Evolutionary conservation across 768 basidiomycete species (phyloP).

Genomic region (Lactarius tabidus): DNA sequence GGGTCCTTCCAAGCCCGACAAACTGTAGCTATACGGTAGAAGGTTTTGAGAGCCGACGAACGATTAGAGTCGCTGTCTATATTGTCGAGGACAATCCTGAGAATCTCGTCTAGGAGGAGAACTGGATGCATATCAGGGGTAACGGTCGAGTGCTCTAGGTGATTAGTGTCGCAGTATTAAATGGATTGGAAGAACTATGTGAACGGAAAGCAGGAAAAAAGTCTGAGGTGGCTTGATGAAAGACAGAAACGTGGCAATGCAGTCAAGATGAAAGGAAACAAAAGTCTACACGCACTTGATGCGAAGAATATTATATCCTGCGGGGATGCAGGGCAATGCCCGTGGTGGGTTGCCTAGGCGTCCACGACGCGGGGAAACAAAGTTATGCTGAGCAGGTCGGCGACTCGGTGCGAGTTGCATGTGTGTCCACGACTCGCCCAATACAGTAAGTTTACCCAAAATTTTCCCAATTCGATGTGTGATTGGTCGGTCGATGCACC

Average conservation of each 20-base stretch:
- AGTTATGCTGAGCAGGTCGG: neutral
- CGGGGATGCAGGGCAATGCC: slow-evolving; percentile 1
- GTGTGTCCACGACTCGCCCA: neutral
- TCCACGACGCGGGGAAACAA: slow-evolving; percentile 19
- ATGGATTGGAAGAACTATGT: neutral
- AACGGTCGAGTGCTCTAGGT: neutral
- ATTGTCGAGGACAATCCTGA: slow-evolving; percentile 24
- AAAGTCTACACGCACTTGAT: neutral
- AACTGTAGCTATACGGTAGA: slow-evolving; percentile 23
- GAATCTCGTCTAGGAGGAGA: slow-evolving; percentile 26
- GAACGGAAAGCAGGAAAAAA: neutral
- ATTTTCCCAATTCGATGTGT: neutral
- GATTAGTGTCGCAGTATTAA: neutral
- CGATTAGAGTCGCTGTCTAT: slow-evolving; percentile 18
- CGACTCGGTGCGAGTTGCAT: neutral
- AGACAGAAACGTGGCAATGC: neutral
- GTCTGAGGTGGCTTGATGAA: slow-evolving; percentile 5
- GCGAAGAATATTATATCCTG: neutral
- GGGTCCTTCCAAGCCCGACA: slow-evolving; percentile 27
- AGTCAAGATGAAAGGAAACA: neutral
- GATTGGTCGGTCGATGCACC: slow-evolving; percentile 7
- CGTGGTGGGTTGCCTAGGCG: slow-evolving; percentile 22
- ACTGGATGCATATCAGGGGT: slow-evolving; percentile 23
- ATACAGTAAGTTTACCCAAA: neutral
- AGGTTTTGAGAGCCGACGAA: slow-evolving; percentile 12